These are phyloP conservation scores for Saccharomycopsis sp. DNA, from an alignment of 805 yeast species.

Conservation along the genomic window DNA sequence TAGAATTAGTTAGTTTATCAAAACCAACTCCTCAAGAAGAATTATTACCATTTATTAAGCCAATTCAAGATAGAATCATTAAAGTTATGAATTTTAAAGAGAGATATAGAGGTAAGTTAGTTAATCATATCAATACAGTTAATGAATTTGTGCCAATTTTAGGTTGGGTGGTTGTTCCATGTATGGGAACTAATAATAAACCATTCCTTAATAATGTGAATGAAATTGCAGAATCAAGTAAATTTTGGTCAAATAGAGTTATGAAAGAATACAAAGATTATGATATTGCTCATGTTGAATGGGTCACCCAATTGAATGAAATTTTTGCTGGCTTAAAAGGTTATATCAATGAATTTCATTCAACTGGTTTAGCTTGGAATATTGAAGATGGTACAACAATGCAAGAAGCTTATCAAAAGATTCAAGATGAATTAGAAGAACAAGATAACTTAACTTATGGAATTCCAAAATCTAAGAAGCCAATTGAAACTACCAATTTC, in stretches of 20 bases:
- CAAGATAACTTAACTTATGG: conserved; percentile 23
- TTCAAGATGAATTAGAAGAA: too few species aligned
- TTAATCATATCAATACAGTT: conserved; percentile 69
- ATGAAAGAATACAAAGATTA: conserved; percentile 73
- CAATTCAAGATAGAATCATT: conserved; percentile 54
- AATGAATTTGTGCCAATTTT: conserved; percentile 84
- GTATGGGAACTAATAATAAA: conserved; percentile 35
- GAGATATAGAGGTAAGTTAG: conserved; percentile 50
- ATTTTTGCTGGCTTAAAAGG: conserved; percentile 60
- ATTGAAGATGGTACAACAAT: conserved; percentile 47
- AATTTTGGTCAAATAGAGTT: conserved; percentile 88
- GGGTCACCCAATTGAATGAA: conserved; percentile 63
- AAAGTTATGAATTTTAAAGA: conserved; percentile 61
- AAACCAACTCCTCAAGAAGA: conserved; percentile 48
- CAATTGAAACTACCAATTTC: conserved; percentile 25
- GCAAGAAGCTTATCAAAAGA: conserved; percentile 33
- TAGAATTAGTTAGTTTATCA: conserved; percentile 47
- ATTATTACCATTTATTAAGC: conserved; percentile 45
- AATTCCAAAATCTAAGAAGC: conserved; percentile 20
- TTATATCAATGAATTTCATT: conserved; percentile 68
- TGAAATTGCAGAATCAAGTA: conserved; percentile 84
- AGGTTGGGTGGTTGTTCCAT: conserved; percentile 77
- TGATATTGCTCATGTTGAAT: conserved; percentile 59
- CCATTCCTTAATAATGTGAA: conserved; percentile 47
- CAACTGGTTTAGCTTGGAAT: conserved; percentile 82